Conservation (phyloP, 2,329 filamentous ascomycete species). For the Pseudocercospora macadamiae region DNA sequence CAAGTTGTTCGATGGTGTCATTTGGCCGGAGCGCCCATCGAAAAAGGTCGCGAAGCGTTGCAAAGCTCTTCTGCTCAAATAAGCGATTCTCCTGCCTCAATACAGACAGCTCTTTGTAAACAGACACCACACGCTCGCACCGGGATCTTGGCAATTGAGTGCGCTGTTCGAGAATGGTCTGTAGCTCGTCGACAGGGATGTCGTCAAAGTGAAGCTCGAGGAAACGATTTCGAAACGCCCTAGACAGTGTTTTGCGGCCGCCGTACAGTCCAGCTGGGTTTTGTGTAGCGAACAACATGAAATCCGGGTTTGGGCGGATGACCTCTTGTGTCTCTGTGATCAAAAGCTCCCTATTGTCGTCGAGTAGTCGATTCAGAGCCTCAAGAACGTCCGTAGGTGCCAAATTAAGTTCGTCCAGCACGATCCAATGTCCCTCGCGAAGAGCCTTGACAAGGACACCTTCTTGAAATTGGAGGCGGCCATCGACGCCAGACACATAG, state of each 20-base stretch:
- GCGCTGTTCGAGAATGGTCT: conserved; percentile 85
- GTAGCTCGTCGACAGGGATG: conserved; percentile 91
- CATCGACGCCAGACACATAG: conserved; percentile 83
- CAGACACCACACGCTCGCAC: conserved; percentile 85
- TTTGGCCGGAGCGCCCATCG: conserved; percentile 88
- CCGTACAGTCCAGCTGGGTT: conserved; percentile 96
- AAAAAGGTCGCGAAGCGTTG: conserved; percentile 92
- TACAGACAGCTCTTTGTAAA: conserved; percentile 90
- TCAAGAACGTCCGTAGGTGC: conserved; percentile 97
- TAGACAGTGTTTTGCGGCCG: conserved; percentile 86
- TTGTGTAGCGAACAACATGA: conserved; percentile 97
- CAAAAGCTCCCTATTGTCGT: conserved; percentile 93
- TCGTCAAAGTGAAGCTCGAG: conserved; percentile 97
- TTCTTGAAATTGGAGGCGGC: conserved; percentile 87
- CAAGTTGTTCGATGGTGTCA: conserved; percentile 84
- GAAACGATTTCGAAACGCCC: conserved; percentile 95
- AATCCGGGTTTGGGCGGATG: conserved; percentile 87
- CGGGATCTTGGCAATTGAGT: conserved; percentile 90
- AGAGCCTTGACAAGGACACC: conserved; percentile 91
- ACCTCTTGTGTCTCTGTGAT: conserved; percentile 96
- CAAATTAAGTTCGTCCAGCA: conserved; percentile 94
- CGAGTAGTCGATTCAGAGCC: conserved; percentile 89
- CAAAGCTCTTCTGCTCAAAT: conserved; percentile 97
- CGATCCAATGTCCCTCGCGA: conserved; percentile 93
- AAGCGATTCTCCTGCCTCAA: conserved; percentile 86